Base-by-base conservation (phyloP, 2,329 filamentous ascomycete species). In the Lachnellula suecica region DNA sequence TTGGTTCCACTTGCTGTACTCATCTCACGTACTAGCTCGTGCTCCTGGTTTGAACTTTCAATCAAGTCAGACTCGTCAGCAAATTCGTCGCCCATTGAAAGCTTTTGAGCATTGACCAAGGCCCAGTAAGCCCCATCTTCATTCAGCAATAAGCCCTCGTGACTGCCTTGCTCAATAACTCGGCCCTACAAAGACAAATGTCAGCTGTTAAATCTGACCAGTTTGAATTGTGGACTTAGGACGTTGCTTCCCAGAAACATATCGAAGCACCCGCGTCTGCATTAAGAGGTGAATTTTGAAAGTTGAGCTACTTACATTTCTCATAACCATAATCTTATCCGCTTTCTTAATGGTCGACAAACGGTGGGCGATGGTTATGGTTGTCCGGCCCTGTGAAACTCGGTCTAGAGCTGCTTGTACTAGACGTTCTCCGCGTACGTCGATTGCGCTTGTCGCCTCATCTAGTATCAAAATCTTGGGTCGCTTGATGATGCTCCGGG, bases 291-390 rank as follows among this genome's bases (percentile, higher is more conserved):
- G 7, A 50, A 44, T 11, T 23, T 92, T 92, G 68, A 97, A 96
- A 4, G 91, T 89, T 61, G 97, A 95, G 2, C 92, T 96, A 1
- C 93, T 97, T 2, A 91, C 91, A 60, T 86, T 81, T 44, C 86
- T 78, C 47, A 95, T 70, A 1, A 95, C 90, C 6, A 91, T 74
- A 52, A 95, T 95, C 31, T 84, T 82, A 63, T 95, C 86, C 1
- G 90, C 89, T 56, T 87, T 82, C 67, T 84, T 85, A 61, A 91
- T 88, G 0, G 88, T 91, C 0, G 85, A 88, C 2, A 91, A 73
- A 4, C 87, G 76, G 68, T 91, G 57, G 24, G 82, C 82, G 52
- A 87, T 83, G 11, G 81, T 74, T 47, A 87, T 81, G 0, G 82
- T 86, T 0, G 84, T 87, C 19, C 83, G 72, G 38, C 77, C 75